Percentiles rank a stretch among this genome's conserved stretches.
Conservation (phyloP, 2,329 filamentous ascomycete genomes). For the Clonostachys rosea region DNA sequence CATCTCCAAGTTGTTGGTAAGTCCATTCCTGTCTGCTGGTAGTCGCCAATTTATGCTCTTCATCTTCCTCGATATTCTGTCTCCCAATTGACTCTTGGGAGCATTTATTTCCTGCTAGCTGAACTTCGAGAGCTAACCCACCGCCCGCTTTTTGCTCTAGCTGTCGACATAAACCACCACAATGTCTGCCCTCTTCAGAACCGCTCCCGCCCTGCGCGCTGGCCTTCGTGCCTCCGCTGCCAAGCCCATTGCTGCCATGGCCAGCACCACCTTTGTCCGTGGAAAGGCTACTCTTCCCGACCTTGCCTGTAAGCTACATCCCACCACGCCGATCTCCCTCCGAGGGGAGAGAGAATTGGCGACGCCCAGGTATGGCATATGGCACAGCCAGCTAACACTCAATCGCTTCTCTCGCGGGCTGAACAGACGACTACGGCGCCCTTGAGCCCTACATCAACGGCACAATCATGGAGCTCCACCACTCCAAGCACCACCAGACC, state of each 20-base stretch:
- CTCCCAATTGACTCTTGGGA: too few relatives aligned
- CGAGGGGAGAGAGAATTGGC: neutral
- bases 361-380: too few relatives aligned
- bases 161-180: conserved; percentile 9
- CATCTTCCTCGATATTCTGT: too few relatives aligned
- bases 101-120: too few relatives aligned
- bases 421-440: conserved; percentile 86
- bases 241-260: conserved; percentile 58
- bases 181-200: conserved; percentile 76
- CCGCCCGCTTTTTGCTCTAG: too few relatives aligned
- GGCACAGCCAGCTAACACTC: neutral
- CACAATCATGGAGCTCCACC: conserved; percentile 95
- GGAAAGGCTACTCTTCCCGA: conserved; percentile 93
- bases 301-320: conserved; percentile 49
- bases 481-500: conserved; percentile 91
- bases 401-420: neutral
- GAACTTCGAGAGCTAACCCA: too few relatives aligned
- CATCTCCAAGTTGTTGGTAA: too few relatives aligned
- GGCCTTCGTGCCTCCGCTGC: conserved; percentile 65
- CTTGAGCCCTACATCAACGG: conserved; percentile 81
- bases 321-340: neutral
- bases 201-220: conserved; percentile 61
- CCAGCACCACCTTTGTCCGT: conserved; percentile 72
- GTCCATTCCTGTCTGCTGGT: too few relatives aligned
- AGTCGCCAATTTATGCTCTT: too few relatives aligned